These are phyloP conservation scores for Cicer chorassanicum DNA, from an alignment of 306 rosid genomes.

Conservation along the genomic window DNA sequence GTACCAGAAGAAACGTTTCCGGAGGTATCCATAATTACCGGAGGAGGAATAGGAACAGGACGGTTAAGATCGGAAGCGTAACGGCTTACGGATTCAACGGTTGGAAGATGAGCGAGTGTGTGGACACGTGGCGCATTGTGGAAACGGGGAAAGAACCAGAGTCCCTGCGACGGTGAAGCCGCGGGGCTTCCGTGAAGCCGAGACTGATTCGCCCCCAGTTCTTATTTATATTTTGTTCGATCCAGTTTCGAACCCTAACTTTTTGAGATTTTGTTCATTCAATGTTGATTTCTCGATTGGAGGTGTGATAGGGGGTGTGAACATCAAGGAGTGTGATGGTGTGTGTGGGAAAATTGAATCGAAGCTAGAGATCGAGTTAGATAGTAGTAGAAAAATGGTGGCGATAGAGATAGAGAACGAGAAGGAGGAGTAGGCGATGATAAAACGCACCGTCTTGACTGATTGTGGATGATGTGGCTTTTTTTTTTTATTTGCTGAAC, in stretches of 20 bases:
- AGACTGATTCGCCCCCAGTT: slow-evolving; percentile 99
- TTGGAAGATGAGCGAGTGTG: slow-evolving; percentile 78
- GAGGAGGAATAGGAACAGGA: slow-evolving; percentile 23
- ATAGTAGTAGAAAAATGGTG: slow-evolving; percentile 23
- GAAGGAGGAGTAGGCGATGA: not conserved
- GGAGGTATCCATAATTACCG: slow-evolving; percentile 54
- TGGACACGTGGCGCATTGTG: slow-evolving; percentile 82
- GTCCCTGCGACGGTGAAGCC: slow-evolving; percentile 65
- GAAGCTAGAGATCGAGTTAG: slow-evolving; percentile 31
- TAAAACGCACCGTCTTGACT: slow-evolving; percentile 37
- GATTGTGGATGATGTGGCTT: slow-evolving; percentile 44
- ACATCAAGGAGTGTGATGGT: not conserved
- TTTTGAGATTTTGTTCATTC: slow-evolving; percentile 44
- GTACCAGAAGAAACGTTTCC: slow-evolving; percentile 39
- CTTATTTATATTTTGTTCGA: slow-evolving; percentile 43
- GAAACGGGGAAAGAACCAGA: slow-evolving; percentile 75
- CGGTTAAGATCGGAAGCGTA: slow-evolving; percentile 63
- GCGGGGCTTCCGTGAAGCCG: slow-evolving; percentile 81
- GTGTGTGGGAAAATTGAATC: slow-evolving; percentile 22
- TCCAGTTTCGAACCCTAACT: slow-evolving; percentile 51
- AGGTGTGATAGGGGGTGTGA: not conserved
- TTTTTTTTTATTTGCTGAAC: slow-evolving; percentile 29
- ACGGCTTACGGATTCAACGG: slow-evolving; percentile 70
- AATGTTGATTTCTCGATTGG: slow-evolving; percentile 7
- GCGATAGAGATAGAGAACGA: not conserved